A percentile compares a stretch with the other conserved stretches of the same genome.
Conservation (phyloP, 768 basidiomycete species). For the Macrocybe gigantea region DNA sequence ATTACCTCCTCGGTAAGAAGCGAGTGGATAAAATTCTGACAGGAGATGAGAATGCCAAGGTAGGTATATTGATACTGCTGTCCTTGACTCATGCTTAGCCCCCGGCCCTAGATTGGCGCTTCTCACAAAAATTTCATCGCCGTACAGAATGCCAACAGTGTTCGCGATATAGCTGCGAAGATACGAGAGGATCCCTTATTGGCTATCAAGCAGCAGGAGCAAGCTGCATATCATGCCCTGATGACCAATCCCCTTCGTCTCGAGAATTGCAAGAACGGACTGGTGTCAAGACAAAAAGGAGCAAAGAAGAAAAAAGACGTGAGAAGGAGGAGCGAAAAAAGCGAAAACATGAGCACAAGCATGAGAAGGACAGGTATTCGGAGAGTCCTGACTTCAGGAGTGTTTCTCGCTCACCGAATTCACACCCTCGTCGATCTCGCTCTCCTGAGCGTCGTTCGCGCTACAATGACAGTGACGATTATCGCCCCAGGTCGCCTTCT, state of each 20-base stretch:
- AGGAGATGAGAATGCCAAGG: conserved; percentile 89
- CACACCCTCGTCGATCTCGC: conserved; percentile 38
- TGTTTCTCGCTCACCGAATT: conserved; percentile 38
- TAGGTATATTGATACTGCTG: conserved; percentile 17
- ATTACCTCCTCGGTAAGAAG: conserved; percentile 96
- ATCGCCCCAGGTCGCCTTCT: background rate
- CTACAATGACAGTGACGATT: conserved; percentile 5
- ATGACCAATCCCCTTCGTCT: conserved; percentile 78
- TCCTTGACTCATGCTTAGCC: background rate
- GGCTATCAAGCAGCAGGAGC: conserved; percentile 98
- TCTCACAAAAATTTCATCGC: conserved; percentile 92
- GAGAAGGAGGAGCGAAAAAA: conserved; percentile 42
- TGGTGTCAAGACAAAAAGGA: conserved; percentile 78
- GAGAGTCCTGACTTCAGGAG: conserved; percentile 10
- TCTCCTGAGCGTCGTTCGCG: conserved; percentile 32
- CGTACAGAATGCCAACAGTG: conserved; percentile 87
- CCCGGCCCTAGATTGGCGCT: conserved; percentile 60
- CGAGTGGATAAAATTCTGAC: conserved; percentile 93
- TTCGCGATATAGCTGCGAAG: conserved; percentile 85
- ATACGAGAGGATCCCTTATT: conserved; percentile 95
- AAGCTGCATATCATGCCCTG: conserved; percentile 83
- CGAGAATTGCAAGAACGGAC: conserved; percentile 76
- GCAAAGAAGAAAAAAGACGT: conserved; percentile 57
- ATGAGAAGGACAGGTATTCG: conserved; percentile 19
- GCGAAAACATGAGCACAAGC: conserved; percentile 33